Base-by-base conservation (phyloP, 1,139 yeast species). In the Geotrichum candidum region DNA sequence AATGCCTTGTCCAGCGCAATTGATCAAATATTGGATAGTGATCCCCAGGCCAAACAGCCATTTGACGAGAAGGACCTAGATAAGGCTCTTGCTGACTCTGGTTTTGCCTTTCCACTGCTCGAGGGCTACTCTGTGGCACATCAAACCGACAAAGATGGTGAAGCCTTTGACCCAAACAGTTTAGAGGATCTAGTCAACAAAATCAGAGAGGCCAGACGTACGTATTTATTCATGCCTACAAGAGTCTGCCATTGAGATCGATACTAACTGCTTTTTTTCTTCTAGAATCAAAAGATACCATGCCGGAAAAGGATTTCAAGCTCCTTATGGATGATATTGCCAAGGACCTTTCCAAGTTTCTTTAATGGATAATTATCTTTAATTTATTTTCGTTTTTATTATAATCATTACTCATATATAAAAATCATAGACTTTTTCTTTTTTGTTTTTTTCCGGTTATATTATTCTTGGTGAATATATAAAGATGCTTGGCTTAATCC, bases 251-350 rank as follows among this genome's bases (percentile, higher is more conserved):
- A 22, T 11, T 35, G 33, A 22, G 9, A 13, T 15, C 7, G 2
- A 25, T 52, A 52, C 53, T 38, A 38, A 38, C 45, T 31, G 48
- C 27, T 53, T 54, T 22, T 54, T 22, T 27, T 56, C 18, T 53
- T 53, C 27, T 51, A 56, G 63, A 45, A 25, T 35, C 59, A 23
- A 55, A 58, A 51, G 61, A 57, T n/a, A 61, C 60, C 51, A 62
- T 70, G 56, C 54, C 68, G 13, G 63, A 68, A 11, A 68, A 69
- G 11, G 72, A 71, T 51, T 64, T 72, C 25, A 65, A 64, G 54
- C 62, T 63, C 51, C 64, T 70, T 45, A 67, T 72, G 22, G 72
- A 72, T 51, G 69, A 69, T 9, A 62, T 72, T 27, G 73, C 64
- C n/a, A 33, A 18, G 23, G 62, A 61, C 25, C 45, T 61, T 41